Conservation (phyloP, 2,329 filamentous ascomycete genomes). For the Aspergillus sp. region DNA sequence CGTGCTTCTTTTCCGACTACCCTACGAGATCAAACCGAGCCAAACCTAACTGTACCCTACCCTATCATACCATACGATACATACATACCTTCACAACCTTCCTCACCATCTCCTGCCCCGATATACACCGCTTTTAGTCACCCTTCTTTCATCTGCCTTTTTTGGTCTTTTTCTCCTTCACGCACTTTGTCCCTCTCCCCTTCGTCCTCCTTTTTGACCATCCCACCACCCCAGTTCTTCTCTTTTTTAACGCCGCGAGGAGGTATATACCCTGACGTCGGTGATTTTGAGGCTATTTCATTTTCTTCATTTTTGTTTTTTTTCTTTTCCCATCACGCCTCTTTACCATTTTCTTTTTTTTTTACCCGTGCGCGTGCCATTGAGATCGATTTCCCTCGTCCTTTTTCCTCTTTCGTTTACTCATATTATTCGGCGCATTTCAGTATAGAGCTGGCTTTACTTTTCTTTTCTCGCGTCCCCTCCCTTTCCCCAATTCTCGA, state of each 20-base stretch:
- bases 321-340: constrained; percentile 5
- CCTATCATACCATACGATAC: background rate
- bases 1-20: background rate
- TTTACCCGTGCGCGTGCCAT: background rate
- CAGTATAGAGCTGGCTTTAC: background rate
- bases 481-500: background rate
- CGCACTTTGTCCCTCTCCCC: constrained; percentile 7
- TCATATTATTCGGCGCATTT: background rate
- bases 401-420: background rate
- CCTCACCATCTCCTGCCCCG: constrained; percentile 4
- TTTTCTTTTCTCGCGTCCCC: background rate
- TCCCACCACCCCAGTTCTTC: constrained; percentile 4
- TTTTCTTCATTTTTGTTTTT: background rate
- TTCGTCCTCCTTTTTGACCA: constrained; percentile 3
- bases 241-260: background rate
- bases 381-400: background rate
- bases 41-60: constrained; percentile 1
- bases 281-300: background rate
- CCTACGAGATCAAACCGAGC: background rate
- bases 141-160: constrained; percentile 9
- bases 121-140: constrained; percentile 24
- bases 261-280: background rate
- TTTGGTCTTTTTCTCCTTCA: constrained; percentile 9
- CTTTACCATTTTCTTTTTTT: constrained; percentile 4
- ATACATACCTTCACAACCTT: background rate